Evolutionary conservation across 2,329 filamentous ascomycete genomes (phyloP), one percentile per base, ranked within the genome.

Genomic region (Colletotrichum costaricense): DNA sequence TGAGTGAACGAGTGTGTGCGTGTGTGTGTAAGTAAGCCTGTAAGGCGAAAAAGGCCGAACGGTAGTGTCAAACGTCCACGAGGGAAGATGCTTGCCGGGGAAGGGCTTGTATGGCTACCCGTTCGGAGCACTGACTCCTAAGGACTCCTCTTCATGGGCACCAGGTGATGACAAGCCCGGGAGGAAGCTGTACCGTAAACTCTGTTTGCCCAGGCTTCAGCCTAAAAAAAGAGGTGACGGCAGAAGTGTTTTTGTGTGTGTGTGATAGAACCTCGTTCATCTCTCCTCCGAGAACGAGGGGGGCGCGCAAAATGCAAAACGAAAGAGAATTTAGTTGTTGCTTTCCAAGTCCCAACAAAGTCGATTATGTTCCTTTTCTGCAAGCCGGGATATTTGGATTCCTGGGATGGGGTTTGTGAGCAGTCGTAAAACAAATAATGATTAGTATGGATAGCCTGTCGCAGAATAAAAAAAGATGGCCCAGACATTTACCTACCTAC

Each of bases 81-180:
- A 65, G 65, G 66, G 52, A 33, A 55, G 19, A 69, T 58, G 35
- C 57, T 58, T 62, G 63, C 42, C 42, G 42, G 42, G 42, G 19
- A 49, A 49, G 42, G 42, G 42, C 9, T 49, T n/a, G 42, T 49
- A 49, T 49, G 16, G 42, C 42, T n/a, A n/a, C 19, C 42, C 42
- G 42, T 49, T n/a, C 22, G n/a, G 54, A 49, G 8, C 42, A 49
- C 42, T 49, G 42, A 49, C 42, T 49, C 16, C 14, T 6, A 42
- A 16, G 14, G 38, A 42, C 38, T 42, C 38, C 38, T 42, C n/a
- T 49, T 49, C 19, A n/a, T 49, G 42, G 42, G 42, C 16, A 49
- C 42, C 19, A 49, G 16, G 19, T n/a, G 42, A 49, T 49, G 33
- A 4, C 19, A n/a, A n/a, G n/a, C 19, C 42, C 42, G 19, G 60